These are phyloP conservation scores for Colletotrichum sp. DNA, from an alignment of 2,329 filamentous ascomycete genomes.

Conservation along the genomic window DNA sequence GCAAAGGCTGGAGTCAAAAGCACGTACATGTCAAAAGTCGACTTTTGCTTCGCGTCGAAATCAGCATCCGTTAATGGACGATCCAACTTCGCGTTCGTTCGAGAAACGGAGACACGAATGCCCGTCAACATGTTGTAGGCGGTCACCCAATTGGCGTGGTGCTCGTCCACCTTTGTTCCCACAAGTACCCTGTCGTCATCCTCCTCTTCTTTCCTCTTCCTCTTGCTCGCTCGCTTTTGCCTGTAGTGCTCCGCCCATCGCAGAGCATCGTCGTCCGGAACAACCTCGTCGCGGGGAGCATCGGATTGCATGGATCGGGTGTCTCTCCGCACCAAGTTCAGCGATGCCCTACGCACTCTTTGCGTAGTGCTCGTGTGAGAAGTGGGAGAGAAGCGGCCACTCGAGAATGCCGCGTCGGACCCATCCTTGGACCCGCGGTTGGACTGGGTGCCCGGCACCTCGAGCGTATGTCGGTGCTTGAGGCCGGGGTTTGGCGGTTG, in stretches of 20 bases:
- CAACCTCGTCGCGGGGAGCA: constrained; percentile 79
- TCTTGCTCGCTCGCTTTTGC: constrained; percentile 88
- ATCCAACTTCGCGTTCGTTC: constrained; percentile 96
- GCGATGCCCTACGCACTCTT: constrained; percentile 74
- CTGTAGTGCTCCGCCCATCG: constrained; percentile 93
- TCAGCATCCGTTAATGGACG: constrained; percentile 88
- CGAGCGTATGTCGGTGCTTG: constrained; percentile 85
- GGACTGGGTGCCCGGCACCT: constrained; percentile 77
- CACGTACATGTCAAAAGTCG: constrained; percentile 92
- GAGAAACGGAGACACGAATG: constrained; percentile 94
- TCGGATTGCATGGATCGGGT: constrained; percentile 90
- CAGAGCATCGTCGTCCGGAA: constrained; percentile 87
- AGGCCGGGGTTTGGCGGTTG: constrained; percentile 63
- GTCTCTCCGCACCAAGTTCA: constrained; percentile 79
- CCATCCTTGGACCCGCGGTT: constrained; percentile 76
- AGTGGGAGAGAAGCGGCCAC: constrained; percentile 81
- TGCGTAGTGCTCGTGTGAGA: constrained; percentile 68
- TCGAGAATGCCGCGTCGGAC: constrained; percentile 69
- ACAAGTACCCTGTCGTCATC: constrained; percentile 95
- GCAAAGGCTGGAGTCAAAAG: constrained; percentile 64
- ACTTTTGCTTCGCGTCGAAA: constrained; percentile 95
- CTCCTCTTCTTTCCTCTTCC: constrained; percentile 81
- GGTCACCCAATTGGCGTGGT: constrained; percentile 95
- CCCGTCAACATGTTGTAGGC: constrained; percentile 99
- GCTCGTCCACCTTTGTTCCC: constrained; percentile 96